Base-by-base conservation (phyloP, 2,329 filamentous ascomycete genomes). In the Neonectria punicea region DNA sequence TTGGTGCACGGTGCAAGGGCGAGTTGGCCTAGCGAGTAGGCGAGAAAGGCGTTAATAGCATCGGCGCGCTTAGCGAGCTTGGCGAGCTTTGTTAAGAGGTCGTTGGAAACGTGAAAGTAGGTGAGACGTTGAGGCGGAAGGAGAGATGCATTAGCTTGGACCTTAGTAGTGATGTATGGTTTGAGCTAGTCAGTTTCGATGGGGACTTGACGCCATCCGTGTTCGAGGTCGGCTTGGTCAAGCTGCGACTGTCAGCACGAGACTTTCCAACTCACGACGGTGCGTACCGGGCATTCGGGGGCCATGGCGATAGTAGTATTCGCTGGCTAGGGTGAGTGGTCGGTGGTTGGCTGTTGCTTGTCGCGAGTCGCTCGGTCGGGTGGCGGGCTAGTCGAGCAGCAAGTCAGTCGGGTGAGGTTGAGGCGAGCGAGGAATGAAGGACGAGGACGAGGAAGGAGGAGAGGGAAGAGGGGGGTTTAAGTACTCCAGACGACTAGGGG, bases 1-100 rank as follows among this genome's bases (percentile, higher is more conserved):
- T 5, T 14, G n/a, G 14, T 53, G 51, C 32, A 53, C 1, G 16
- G 16, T 41, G 8, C 11, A 18, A 53, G 51, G 51, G 51, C 51
- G 11, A 53, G 51, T 53, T 53, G n/a, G 51, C 51, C 51, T 53
- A 8, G 41, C 11, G 51, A 53, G 30, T 53, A 53, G 41, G 51
- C 51, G 13, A 53, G 51, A 30, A 53, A 53, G 51, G 30, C 30
- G 4, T 53, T 53, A 18, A 53, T n/a, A 53, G 22, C 11, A 2
- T 53, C 5, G 14, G 22, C 3, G 22, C 51, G 32, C 51, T 53
- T 53, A 6, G 51, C 9, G 18, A 53, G 51, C 14, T 53, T 53
- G n/a, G 51, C 9, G 18, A 53, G 51, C 14, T 36, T 53, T 25
- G 8, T 25, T n/a, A 53, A 41, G 32, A 53, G 51, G n/a, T 53